Percentiles rank a stretch among this genome's conserved stretches.
phyloP scores from a whole-genome alignment of 805 yeast species.

The Sporopachydermia quercuum region DNA sequence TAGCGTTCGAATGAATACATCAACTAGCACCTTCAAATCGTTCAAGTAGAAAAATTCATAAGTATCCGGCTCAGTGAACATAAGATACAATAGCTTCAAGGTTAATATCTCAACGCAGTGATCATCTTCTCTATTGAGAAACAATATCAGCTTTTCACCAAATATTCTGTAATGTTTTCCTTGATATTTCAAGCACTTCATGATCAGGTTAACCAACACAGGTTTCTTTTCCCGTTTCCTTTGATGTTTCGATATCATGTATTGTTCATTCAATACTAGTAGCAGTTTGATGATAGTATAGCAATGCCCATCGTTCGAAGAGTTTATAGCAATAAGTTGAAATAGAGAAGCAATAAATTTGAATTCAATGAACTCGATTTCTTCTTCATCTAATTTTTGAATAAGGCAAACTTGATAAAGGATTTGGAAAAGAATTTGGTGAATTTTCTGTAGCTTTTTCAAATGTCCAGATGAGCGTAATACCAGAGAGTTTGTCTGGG shows the following conservation, averaged over 20 bases:
- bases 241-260: conserved; percentile 39
- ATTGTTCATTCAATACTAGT: conserved; percentile 75
- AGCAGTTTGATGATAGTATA: conserved; percentile 57
- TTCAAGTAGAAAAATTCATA: conserved; percentile 63
- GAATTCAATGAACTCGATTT: conserved; percentile 26
- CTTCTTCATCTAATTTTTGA: conserved; percentile 27
- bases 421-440: conserved; percentile 33
- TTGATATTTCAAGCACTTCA: conserved; percentile 34
- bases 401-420: conserved; percentile 40
- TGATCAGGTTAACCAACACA: conserved; percentile 30
- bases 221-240: conserved; percentile 9
- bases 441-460: no score
- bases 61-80: conserved; percentile 53
- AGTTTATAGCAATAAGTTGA: conserved; percentile 24
- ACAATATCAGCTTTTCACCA: conserved; percentile 54
- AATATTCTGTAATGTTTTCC: conserved; percentile 33
- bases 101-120: conserved; percentile 61
- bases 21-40: conserved; percentile 72
- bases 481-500: no score
- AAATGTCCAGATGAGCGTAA: no score
- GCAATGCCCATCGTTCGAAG: conserved; percentile 37
- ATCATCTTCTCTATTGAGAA: conserved; percentile 66
- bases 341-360: conserved; percentile 35
- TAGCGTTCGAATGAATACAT: conserved; percentile 69
- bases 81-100: conserved; percentile 59